phyloP scores from a whole-genome alignment of 2,329 filamentous ascomycete genomes.

The Lachnellula willkommii region DNA sequence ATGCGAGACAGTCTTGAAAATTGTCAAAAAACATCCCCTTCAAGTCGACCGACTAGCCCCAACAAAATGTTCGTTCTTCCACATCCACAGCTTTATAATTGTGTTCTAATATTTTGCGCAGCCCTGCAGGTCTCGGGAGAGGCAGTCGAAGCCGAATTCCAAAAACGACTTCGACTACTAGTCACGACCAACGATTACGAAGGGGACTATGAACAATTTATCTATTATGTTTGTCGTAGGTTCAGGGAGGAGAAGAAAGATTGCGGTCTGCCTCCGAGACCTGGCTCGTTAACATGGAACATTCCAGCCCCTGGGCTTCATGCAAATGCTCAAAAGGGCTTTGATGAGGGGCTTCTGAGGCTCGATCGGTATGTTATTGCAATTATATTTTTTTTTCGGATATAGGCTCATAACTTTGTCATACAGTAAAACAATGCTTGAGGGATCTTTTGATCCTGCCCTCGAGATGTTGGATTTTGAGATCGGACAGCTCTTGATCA shows the following conservation, averaged over 20 bases:
- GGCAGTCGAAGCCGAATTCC: constrained; percentile 14
- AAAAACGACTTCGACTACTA: not conserved
- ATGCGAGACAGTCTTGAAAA: constrained; percentile 6
- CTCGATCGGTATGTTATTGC: constrained; percentile 1
- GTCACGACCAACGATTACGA: constrained; percentile 2
- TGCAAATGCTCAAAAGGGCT: constrained; percentile 3
- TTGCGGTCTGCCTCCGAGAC: constrained; percentile 2
- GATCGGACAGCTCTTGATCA: not conserved
- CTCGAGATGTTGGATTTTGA: constrained; percentile 1
- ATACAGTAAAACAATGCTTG: constrained; percentile 1
- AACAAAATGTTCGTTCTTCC: constrained; percentile 3
- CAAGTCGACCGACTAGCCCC: constrained; percentile 5
- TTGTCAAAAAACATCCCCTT: constrained; percentile 10
- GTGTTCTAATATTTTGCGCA: not conserved
- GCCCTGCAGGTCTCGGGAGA: constrained; percentile 10
- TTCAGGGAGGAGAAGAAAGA: constrained; percentile 14
- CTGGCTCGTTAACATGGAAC: constrained; percentile 3
- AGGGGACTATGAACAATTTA: not conserved
- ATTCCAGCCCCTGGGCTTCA: not conserved
- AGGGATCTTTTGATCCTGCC: constrained; percentile 7
- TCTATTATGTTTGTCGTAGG: constrained; percentile 4
- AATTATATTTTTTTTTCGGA: not conserved
- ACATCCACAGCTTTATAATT: not conserved
- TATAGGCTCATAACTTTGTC: not conserved
- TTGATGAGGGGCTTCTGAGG: constrained; percentile 3